These are phyloP conservation scores for Ramaria rubella DNA, from an alignment of 768 basidiomycete genomes.

Conservation along the genomic window DNA sequence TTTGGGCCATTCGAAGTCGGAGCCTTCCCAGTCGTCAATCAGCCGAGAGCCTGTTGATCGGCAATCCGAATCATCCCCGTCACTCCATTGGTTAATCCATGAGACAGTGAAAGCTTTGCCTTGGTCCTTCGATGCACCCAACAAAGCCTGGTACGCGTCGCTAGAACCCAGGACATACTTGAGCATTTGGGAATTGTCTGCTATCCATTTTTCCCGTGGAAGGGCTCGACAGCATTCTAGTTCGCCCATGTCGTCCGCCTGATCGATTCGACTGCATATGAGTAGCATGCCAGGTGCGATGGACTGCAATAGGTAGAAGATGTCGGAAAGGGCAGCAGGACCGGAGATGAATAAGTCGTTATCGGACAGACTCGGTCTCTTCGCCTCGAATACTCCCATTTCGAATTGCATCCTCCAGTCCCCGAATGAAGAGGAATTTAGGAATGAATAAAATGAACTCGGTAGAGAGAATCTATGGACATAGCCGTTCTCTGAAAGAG, in stretches of 20 bases:
- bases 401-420: slow-evolving; percentile 8
- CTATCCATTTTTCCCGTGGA: background rate
- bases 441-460: background rate
- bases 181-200: slow-evolving; percentile 1
- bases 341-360: slow-evolving; percentile 5
- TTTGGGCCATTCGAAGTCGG: slow-evolving; percentile 1
- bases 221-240: slow-evolving; percentile 1
- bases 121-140: background rate
- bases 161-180: background rate
- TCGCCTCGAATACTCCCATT: slow-evolving; percentile 1
- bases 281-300: slow-evolving; percentile 7
- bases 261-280: background rate
- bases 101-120: slow-evolving; percentile 1
- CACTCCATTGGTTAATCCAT: background rate
- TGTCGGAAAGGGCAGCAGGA: background rate
- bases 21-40: background rate
- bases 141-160: background rate
- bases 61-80: slow-evolving; percentile 1
- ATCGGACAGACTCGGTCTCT: background rate
- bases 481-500: background rate
- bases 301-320: slow-evolving; percentile 5
- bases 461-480: slow-evolving; percentile 3
- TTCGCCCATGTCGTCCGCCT: slow-evolving; percentile 6
- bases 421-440: background rate
- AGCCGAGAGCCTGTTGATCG: background rate